A percentile compares a stretch with the other conserved stretches of the same genome.
These are phyloP conservation scores for Schizosaccharomyces osmophilus DNA, from an alignment of 805 yeast genomes.

Conservation along the genomic window DNA sequence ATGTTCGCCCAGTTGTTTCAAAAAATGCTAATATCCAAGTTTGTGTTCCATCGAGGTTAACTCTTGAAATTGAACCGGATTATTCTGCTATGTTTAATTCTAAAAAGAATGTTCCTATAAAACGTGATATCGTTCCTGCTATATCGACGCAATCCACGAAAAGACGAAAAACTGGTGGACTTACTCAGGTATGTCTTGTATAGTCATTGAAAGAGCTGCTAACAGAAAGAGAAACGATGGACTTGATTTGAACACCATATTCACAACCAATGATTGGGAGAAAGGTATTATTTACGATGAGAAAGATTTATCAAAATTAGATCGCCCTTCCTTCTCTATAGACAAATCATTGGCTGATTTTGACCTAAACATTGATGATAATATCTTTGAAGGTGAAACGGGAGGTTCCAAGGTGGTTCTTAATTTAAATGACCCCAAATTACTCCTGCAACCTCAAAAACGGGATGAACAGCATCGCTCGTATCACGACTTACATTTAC, in stretches of 20 bases:
- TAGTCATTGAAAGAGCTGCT: background rate
- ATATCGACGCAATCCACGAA: background rate
- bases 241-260: conserved; percentile 6
- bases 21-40: background rate
- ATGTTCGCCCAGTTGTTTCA: background rate
- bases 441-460: conserved; percentile 34
- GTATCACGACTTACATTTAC: conserved; percentile 25
- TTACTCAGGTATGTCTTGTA: background rate
- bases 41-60: conserved; percentile 27
- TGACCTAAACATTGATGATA: conserved; percentile 15
- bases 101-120: background rate
- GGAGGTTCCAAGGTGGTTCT: conserved; percentile 17
- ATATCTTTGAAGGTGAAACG: conserved; percentile 47
- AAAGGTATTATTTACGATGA: conserved; percentile 7
- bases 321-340: background rate
- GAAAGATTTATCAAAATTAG: conserved; percentile 3
- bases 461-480: conserved; percentile 13
- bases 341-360: background rate
- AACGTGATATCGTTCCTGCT: background rate
- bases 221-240: conserved; percentile 2
- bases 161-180: background rate
- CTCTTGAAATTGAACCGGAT: conserved; percentile 40
- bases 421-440: conserved; percentile 70
- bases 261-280: conserved; percentile 9
- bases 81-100: conserved; percentile 11